Base-by-base conservation (phyloP, 306 rosid species). In the Prosopis cineraria region DNA sequence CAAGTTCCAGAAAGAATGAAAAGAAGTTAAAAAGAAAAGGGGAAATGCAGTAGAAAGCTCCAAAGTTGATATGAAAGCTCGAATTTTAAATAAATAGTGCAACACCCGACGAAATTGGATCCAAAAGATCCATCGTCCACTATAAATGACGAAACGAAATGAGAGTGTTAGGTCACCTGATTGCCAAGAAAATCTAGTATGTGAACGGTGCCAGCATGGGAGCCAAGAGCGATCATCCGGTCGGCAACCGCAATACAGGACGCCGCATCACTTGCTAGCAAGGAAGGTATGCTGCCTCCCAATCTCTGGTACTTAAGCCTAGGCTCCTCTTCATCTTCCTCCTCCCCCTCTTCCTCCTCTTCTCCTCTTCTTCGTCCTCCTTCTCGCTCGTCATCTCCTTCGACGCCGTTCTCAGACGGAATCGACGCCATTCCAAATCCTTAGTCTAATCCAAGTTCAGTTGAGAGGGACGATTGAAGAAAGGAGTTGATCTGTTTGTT, bases 171-270 rank as follows among this genome's bases (percentile, higher is more conserved):
- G 47, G 63, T 62, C 20, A 92, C 96, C 96, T 93, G 96, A 82
- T 93, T 90, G 20, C 96, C 96, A 45, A 93, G 97, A 78, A 93
- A 93, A 83, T 93, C 93, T 12, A 92, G 96, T 74, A 92, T 92
- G 66, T 90, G 85, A 45, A 92, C 85, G 40, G 86, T 34, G 82
- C 97, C 97, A n/a, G 89, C 90, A 53, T 89, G 91, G 8, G 97
- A 89, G 43, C 97, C 97, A 59, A 92, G 91, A 0, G 96, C 96
- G 86, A 92, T 90, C 97, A 90, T 92, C 77, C 97, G 89, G 85
- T 92, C 96, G 10, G 97, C 92, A 40, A 92, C 89, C 0, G 91
- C 90, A 55, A 92, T 84, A 77, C 91, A 90, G 29, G 96, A 87
- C 3, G 96, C 92, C 25, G 82, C 90, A 58, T 90, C 97, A 69